Base-by-base conservation (phyloP, 345 rosid species). In the Melaleuca alternifolia region DNA sequence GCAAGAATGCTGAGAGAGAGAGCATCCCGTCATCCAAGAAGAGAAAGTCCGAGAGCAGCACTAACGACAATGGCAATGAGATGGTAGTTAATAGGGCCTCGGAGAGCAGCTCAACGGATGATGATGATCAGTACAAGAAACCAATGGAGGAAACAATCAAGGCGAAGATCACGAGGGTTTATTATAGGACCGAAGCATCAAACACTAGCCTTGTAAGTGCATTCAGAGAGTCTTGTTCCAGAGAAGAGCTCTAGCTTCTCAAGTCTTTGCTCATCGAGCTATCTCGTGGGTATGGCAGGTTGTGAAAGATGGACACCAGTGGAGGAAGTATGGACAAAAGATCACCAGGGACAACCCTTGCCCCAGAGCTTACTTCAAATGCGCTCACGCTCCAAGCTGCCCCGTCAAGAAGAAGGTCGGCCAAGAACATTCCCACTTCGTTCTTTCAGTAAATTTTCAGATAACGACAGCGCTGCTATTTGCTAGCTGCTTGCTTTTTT, bases 301-400 rank as follows among this genome's bases (percentile, higher is more conserved):
- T 84, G 97, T 95, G 84, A 97, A 93, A 85, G 99, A 97, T 91
- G 99, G 99, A 84, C 95, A 95, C 91, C 99, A 96, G 84, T 97
- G 99, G 99, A 97, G 99, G 87, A 97, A 97, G 88, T 97, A 97
- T 87, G 99, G 99, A 50, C 99, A 97, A 84, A 97, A 97, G 85
- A 98, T 97, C 50, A 97, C 99, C n/a, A 96, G 98, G 93, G 97
- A 96, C 88, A 97, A 97, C 85, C 99, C 99, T 84, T 97, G 92
- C 84, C 99, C 99, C 50, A 93, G 98, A 93, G 99, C 98, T 87
- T 97, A 97, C 92, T 97, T 94, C 94, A 96, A 92, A 86, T 97
- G 99, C 91, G 94, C 99, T 86, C 94, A 92, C 89, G 99, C 99
- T 86, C 99, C 99, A 11, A 91, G 90, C 88, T 97, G 99, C 91